phyloP scores from a whole-genome alignment of 2,329 filamentous ascomycete species.

The Botrytis hyacinthi region DNA sequence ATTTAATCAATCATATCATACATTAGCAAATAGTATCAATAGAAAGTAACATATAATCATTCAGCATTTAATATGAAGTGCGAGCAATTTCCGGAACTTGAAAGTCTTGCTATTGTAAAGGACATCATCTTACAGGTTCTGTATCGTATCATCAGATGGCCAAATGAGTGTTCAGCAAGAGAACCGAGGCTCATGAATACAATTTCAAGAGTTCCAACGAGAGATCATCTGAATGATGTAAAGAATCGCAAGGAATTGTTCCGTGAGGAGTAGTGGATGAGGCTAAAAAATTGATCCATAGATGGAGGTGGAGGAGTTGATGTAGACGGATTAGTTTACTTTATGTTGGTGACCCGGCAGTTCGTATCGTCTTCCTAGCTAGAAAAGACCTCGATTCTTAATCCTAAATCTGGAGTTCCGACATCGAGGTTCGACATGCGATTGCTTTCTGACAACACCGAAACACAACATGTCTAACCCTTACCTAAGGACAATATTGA shows the following conservation, averaged over 20 bases:
- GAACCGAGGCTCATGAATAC: background rate
- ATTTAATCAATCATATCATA: slow-evolving; percentile 10
- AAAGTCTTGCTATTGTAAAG: no score
- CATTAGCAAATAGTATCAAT: slow-evolving; percentile 17
- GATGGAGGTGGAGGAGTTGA: background rate
- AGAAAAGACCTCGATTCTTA: background rate
- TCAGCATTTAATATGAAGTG: background rate
- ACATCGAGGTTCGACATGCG: background rate
- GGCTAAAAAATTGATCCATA: background rate
- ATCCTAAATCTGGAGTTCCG: background rate
- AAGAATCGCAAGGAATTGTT: background rate
- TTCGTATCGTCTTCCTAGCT: background rate
- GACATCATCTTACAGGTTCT: background rate
- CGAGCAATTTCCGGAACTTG: background rate
- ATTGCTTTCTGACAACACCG: background rate
- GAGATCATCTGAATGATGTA: background rate
- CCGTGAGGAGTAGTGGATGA: background rate
- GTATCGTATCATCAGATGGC: background rate
- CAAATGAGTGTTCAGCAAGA: background rate
- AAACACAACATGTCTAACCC: background rate
- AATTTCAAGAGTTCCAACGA: background rate
- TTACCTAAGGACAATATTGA: background rate
- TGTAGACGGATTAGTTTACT: background rate
- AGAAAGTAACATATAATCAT: background rate
- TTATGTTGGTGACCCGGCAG: background rate